Base-by-base conservation (phyloP, 345 rosid genomes). In the Pistacia integerrima region DNA sequence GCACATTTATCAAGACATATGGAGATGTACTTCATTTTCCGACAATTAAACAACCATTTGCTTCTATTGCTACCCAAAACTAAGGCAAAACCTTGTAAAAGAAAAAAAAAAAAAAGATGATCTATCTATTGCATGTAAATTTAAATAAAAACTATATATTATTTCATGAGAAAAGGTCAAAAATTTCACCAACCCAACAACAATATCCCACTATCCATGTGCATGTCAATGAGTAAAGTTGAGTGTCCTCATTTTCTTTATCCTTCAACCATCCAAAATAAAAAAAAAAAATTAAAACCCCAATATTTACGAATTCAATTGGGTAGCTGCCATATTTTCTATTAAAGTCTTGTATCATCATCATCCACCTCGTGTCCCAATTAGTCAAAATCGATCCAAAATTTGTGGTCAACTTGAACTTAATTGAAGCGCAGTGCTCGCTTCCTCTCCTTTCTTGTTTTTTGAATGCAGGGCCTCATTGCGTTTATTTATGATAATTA, bases 21-120 rank as follows among this genome's bases (percentile, higher is more conserved):
- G 76, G 80, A 73, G 74, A 81, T 69, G 81, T 25, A 74, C 76
- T 88, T 64, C 67, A 84, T 84, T 64, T 41, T 72, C 88, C 91
- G 97, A 92, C 97, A 90, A 84, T 17, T 74, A 72, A 85, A 81
- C 87, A 82, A 76, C 76, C 68, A 60, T 55, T 77, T 78, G 74
- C 77, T 71, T 79, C 83, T 62, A 87, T 85, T 76, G 82, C 76
- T 81, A 74, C 84, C 85, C 91, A 80, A 76, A 76, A 51, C 2
- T 60, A 67, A 69, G 74, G 61, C 70, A 58, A 58, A 57, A 22
- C 73, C 73, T 59, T 8, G 46, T 52, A 52, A 54, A 65, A 64
- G 18, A 60, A 76, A 41, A 51, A 28, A n/a, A 71, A 8, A 12
- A 49, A 14, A 64, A 46, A 25, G 4, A 28, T 46, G 35, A 54